These are phyloP conservation scores for Colletotrichum chrysophilum DNA, from an alignment of 2,329 filamentous ascomycete genomes.

Conservation along the genomic window DNA sequence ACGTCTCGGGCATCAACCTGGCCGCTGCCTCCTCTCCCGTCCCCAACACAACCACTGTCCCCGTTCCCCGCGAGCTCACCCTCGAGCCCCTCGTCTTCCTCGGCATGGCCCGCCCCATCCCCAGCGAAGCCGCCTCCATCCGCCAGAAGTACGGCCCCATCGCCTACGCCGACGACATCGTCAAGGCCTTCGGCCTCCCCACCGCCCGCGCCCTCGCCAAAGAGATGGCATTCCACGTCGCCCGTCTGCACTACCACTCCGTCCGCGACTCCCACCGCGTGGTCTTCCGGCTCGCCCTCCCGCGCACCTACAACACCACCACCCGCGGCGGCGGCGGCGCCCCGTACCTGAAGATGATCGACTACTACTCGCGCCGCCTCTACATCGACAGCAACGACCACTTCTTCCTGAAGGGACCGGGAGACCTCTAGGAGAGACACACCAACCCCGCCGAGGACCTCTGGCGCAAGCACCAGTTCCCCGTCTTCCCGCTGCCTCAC, in stretches of 20 bases:
- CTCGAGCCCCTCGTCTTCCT: neutral
- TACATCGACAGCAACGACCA: neutral
- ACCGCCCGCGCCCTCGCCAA: neutral
- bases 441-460: neutral
- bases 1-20: neutral
- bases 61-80: neutral
- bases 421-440: neutral
- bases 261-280: neutral
- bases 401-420: neutral
- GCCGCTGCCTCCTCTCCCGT: neutral
- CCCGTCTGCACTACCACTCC: neutral
- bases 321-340: neutral
- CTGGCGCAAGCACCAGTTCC: neutral
- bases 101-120: neutral
- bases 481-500: neutral
- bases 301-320: neutral
- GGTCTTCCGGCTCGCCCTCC: neutral
- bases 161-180: neutral
- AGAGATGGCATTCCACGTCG: neutral
- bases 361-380: neutral
- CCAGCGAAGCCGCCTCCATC: neutral
- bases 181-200: neutral
- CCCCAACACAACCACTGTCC: fast-evolving
- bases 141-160: neutral
- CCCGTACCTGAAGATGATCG: neutral